Conservation (phyloP, 2,329 filamentous ascomycete species). For the Colletotrichum liaoningense region DNA sequence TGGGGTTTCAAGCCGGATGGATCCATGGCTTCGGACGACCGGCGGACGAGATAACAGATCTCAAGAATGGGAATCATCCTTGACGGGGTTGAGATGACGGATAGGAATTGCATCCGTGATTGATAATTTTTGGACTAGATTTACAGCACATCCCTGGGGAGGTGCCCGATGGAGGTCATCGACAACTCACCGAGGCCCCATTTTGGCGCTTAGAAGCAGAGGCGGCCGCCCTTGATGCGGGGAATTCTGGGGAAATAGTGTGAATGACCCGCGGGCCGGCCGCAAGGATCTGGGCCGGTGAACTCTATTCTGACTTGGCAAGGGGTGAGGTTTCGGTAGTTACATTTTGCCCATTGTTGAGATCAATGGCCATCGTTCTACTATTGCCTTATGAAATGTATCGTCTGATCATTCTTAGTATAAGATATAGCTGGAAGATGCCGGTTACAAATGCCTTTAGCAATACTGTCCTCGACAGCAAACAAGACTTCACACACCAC, state of each 20-base stretch:
- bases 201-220: background rate
- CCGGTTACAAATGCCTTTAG: background rate
- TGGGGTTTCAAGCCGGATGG: slow-evolving; percentile 9
- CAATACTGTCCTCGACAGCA: background rate
- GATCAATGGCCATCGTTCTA: background rate
- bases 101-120: background rate
- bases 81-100: background rate
- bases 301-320: background rate
- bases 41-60: background rate
- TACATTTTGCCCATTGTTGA: background rate
- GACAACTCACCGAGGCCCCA: background rate
- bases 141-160: background rate
- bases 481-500: background rate
- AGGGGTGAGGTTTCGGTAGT: background rate
- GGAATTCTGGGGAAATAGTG: background rate
- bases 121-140: background rate
- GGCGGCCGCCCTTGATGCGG: background rate
- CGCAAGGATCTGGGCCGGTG: background rate
- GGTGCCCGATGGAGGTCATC: background rate
- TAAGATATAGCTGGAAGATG: background rate
- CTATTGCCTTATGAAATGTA: background rate
- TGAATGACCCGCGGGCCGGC: background rate
- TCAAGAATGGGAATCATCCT: background rate
- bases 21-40: background rate
- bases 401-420: background rate